Evolutionary conservation across 306 rosid genomes (phyloP), one percentile per base, ranked within the genome.

Genomic region (Quercus cerris): DNA sequence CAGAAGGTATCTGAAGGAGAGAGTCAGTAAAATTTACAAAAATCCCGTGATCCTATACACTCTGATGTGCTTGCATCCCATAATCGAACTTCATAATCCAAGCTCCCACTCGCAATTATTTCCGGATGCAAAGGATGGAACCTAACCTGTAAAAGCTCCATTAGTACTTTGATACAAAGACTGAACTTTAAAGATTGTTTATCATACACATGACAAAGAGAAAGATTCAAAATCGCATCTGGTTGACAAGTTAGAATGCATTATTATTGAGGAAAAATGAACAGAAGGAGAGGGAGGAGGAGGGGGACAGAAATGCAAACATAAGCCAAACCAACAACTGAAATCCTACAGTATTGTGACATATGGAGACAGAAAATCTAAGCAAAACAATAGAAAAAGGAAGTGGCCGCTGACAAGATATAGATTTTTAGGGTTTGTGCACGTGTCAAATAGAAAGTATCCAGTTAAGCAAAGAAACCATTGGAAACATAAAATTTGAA

Each of bases 91-190:
- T 86, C 87, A 75, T 81, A 81, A 81, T 86, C 89, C 83, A 86
- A 78, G 83, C 89, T 86, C 70, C 89, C 89, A 52, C 89, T 86
- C 22, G 87, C 89, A 56, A 86, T 81, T 86, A 86, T 71, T 30
- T 81, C 77, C 9, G 54, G 79, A 11, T 83, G 83, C 73, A 86
- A 75, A 27, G 89, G 89, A 59, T 86, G 89, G 85, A 86, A 86
- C 85, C 87, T 86, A 75, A 86, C 89, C 89, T 86, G 85, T 70
- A 86, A 66, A 73, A 25, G 77, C 61, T 54, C 76, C 63, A 81
- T 80, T 59, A 78, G 78, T 71, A 77, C 58, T n/a, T 72, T 49
- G 72, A 20, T 71, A 75, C 49, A 54, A 66, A 28, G 66, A 67
- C 41, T 61, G 63, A 69, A 28, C 28, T 54, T n/a, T 22, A 74